Evolutionary conservation across 768 basidiomycete species (phyloP).

Genomic region (Hygrocybe punicea): DNA sequence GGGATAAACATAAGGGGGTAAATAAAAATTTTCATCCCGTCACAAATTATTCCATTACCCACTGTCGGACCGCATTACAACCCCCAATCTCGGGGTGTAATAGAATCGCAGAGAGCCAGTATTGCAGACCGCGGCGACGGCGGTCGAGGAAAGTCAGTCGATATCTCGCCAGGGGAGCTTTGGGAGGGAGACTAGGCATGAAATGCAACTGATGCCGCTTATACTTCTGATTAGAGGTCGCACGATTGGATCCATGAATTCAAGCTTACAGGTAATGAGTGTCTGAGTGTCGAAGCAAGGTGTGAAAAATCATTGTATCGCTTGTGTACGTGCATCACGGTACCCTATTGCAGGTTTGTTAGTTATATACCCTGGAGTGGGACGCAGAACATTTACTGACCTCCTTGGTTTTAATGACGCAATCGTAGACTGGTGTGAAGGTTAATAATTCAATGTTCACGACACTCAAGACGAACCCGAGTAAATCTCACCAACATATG

Average conservation of each 20-base stretch:
- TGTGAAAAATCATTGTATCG: slow-evolving; percentile 65
- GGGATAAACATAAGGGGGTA: no score
- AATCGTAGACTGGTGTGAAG: slow-evolving; percentile 67
- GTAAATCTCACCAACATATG: slow-evolving; percentile 55
- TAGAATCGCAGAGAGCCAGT: slow-evolving; percentile 62
- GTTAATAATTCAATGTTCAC: not conserved
- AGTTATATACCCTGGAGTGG: not conserved
- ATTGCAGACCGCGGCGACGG: slow-evolving; percentile 56
- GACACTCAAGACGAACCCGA: not conserved
- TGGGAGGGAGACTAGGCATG: slow-evolving; percentile 64
- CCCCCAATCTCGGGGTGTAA: slow-evolving; percentile 71
- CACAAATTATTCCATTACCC: slow-evolving; percentile 49
- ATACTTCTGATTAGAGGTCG: not conserved
- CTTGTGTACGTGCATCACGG: slow-evolving; percentile 61
- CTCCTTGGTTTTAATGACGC: slow-evolving; percentile 65
- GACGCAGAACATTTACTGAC: slow-evolving; percentile 26
- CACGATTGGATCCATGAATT: not conserved
- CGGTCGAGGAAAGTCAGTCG: slow-evolving; percentile 65
- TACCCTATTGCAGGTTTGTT: slow-evolving; percentile 38
- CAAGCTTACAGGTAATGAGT: slow-evolving; percentile 50
- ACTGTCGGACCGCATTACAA: slow-evolving; percentile 53
- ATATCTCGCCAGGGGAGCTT: slow-evolving; percentile 63
- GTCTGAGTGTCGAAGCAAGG: slow-evolving; percentile 46
- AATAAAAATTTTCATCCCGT: no score
- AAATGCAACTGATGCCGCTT: slow-evolving; percentile 46